phyloP scores from a whole-genome alignment of 208 protist species.

The Leishmania amazonensis region DNA sequence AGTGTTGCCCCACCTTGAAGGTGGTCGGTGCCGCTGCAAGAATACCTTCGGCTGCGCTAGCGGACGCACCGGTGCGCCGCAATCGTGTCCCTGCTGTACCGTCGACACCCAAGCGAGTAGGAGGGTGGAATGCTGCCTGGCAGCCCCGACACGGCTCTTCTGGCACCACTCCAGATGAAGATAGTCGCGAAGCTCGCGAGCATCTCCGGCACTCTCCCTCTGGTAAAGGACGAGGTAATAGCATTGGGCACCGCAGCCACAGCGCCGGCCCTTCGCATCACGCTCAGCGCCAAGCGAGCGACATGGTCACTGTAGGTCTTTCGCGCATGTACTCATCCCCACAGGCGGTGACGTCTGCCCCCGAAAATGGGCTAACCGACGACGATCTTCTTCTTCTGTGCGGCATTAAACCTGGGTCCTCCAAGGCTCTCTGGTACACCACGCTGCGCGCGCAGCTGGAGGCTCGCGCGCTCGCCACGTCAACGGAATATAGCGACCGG shows the following conservation, averaged over 20 bases:
- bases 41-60: not conserved
- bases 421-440: slow-evolving; percentile 46
- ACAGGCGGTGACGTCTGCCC: not conserved
- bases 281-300: not conserved
- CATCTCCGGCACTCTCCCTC: not conserved
- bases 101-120: not conserved
- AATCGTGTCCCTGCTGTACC: not conserved
- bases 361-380: slow-evolving; percentile 29
- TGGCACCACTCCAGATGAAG: not conserved
- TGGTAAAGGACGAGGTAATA: not conserved
- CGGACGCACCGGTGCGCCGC: not conserved
- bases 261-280: not conserved
- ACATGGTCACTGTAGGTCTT: not conserved
- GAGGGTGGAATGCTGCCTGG: not conserved
- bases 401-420: slow-evolving; percentile 48
- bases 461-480: slow-evolving; percentile 1
- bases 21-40: not conserved
- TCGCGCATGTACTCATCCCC: not conserved
- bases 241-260: not conserved
- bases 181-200: not conserved
- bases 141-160: not conserved
- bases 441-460: slow-evolving; percentile 34
- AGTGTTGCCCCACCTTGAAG: not conserved
- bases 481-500: not conserved
- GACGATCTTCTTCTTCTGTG: slow-evolving; percentile 63